Evolutionary conservation across 805 yeast species (phyloP), one percentile per base, ranked within the genome.

Genomic region (Pichia rugopelliculosa): DNA sequence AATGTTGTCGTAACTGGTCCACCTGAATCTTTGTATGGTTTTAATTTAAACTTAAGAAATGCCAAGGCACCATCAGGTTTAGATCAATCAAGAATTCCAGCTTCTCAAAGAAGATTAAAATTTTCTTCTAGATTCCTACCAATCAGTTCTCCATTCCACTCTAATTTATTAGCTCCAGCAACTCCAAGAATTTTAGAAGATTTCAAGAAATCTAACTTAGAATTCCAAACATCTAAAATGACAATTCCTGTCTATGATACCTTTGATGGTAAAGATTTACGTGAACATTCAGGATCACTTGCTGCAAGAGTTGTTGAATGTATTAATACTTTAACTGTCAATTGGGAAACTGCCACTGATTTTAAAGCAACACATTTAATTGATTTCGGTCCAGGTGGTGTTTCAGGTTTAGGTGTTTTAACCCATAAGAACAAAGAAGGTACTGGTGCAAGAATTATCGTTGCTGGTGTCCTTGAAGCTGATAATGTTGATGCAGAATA

Each of bases 381-480:
- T 53, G 99, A 93, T 71, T 93, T 93, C 59, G 99, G 99, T 65
- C 99, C 99, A 53, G 99, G 99, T 70, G 98, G 98, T 59, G 82
- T 87, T 36, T 87, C 97, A 40, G 99, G 99, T 60, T 75, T 93
- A 56, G 99, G 99, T 71, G 86, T 86, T 53, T 76, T 93, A 59
- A 93, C 99, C 49, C 96, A 89, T 71, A 84, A 96, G 71, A 93
- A 91, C 75, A 93, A 91, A 70, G 99, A 93, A 60, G 99, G 99
- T 68, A 88, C 97, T 45, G 99, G 99, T 69, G 85, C 86, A 43
- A 85, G 99, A 69, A 74, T 91, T 55, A 87, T 93, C 59, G 78
- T 95, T 57, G 98, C 95, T 45, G 98, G 98, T 67, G 82, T 93
- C 53, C 72, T 93, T 51, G 96, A 87, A 56, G 72, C 71, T 46